These are phyloP conservation scores for Mycosphaerella sp. DNA, from an alignment of 2,329 filamentous ascomycete species.

Conservation along the genomic window DNA sequence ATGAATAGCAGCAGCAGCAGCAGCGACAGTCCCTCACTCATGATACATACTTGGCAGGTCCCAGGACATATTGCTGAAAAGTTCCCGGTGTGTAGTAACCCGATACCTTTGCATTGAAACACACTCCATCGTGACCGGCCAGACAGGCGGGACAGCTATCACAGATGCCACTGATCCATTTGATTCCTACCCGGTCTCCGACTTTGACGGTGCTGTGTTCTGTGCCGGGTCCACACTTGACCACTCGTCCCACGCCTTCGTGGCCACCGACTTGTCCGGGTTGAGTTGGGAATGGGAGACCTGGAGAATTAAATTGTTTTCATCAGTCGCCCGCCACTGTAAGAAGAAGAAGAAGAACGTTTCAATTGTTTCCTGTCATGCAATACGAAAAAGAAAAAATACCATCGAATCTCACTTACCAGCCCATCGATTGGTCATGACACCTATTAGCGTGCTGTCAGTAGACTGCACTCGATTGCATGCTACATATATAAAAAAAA, in stretches of 20 bases:
- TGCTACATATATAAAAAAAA: no score
- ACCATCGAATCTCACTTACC: neutral
- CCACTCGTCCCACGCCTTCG: conserved; percentile 59
- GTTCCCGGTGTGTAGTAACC: conserved; percentile 65
- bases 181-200: conserved; percentile 64
- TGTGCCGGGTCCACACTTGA: conserved; percentile 57
- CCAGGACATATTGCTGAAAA: conserved; percentile 64
- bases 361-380: no score
- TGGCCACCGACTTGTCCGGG: conserved; percentile 61
- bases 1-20: no score
- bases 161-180: conserved; percentile 58
- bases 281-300: conserved; percentile 53
- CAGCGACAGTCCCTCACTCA: no score
- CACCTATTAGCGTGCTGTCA: neutral
- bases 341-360: neutral
- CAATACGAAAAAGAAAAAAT: no score
- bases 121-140: conserved; percentile 50
- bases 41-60: conserved; percentile 43
- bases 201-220: conserved; percentile 53
- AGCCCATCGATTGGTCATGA: conserved; percentile 39
- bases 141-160: conserved; percentile 49
- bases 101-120: conserved; percentile 52
- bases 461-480: no score
- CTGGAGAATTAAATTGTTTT: neutral
- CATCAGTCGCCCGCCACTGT: conserved; percentile 35